phyloP scores from a whole-genome alignment of 169 alveolate species.

The Plasmodium ovale region DNA sequence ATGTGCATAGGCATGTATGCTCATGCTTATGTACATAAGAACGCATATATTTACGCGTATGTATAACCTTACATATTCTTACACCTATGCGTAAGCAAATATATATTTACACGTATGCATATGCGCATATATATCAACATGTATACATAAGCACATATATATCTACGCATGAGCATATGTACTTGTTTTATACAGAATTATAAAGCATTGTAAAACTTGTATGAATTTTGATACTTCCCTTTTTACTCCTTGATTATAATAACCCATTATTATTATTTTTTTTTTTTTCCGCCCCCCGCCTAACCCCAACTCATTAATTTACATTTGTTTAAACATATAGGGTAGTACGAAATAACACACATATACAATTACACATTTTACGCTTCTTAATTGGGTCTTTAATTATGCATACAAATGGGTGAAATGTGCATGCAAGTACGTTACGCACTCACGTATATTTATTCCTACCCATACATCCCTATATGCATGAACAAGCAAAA shows the following conservation, averaged over 20 bases:
- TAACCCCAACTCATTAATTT: too few species aligned
- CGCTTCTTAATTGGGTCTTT: background rate
- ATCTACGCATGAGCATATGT: background rate
- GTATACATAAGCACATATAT: background rate
- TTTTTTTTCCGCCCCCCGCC: too few species aligned
- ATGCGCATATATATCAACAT: background rate
- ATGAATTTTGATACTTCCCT: background rate
- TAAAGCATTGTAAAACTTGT: background rate
- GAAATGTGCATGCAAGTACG: background rate
- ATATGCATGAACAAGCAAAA: background rate
- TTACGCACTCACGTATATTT: background rate
- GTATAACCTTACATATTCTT: background rate
- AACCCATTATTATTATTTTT: background rate
- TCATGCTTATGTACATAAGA: background rate
- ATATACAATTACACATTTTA: slow-evolving; percentile 3
- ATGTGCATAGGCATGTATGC: background rate
- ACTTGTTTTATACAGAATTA: background rate
- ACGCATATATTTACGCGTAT: background rate
- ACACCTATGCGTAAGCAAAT: background rate
- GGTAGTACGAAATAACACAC: background rate
- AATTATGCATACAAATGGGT: background rate
- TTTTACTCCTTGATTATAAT: background rate
- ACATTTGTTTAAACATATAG: background rate
- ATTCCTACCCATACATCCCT: background rate
- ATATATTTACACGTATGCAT: background rate